Base-by-base conservation (phyloP, 2,329 filamentous ascomycete genomes). In the Dactylellina leptospora region DNA sequence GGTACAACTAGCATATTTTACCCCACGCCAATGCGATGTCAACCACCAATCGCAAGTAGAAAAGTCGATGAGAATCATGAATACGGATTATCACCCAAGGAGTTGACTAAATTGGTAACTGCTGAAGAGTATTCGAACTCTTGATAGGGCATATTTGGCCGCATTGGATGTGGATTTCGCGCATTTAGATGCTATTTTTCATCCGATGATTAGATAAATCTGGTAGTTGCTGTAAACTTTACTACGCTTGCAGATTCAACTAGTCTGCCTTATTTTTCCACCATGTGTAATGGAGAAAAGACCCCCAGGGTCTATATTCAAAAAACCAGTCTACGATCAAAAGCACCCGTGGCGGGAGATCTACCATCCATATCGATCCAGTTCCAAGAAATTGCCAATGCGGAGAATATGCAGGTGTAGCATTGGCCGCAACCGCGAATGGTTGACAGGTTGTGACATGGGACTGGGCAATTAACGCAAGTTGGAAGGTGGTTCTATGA, bases 351-450 rank as follows among this genome's bases (percentile, higher is more conserved):
- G 45, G 48, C 64, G 64, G 64, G 56, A 71, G 64, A 71, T 62
- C 64, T 62, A 62, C 64, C 56, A 71, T 42, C 63, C 64, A 58
- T 62, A 71, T 71, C 64, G 58, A 71, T 51, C 56, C 64, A 44
- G 50, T 44, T 45, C 56, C 64, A 71, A 71, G 64, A 71, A 62
- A 56, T 53, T 62, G 51, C 64, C 64, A 71, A 71, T 55, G 64
- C 58, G 58, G 64, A 58, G 58, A 71, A 62, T 62, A 62, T 71
- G 64, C 64, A 71, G 64, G 64, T 71, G 64, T 38, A 56, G 51
- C 20, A 56, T 66, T 66, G 61, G 61, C 61, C 61, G 50, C 61
- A 66, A 40, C 28, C 48, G 33, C 30, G 28, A 40, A n/a, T 8
- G 8, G 2, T 55, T 30, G 47, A 33, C 27, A 30, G 47, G 33